Evolutionary conservation across 192 early-diverging fungal species (phyloP).

Genomic region (Irineochytrium annulatum): DNA sequence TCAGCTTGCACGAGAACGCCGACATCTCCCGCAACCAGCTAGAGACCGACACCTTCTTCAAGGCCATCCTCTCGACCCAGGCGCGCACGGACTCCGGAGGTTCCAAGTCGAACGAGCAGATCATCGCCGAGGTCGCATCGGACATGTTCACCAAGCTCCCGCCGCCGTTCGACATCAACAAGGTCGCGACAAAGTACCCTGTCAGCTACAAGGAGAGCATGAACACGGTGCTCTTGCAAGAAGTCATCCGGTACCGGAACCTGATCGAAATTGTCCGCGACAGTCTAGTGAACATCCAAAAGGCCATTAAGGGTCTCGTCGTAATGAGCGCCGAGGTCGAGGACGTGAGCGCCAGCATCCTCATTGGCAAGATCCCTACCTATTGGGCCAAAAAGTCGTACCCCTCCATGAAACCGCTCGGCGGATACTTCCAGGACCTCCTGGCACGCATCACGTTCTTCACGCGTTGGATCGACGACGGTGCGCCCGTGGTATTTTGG

Average conservation of each 20-base stretch:
- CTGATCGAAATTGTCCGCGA: slow-evolving; percentile 50
- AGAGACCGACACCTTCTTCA: slow-evolving; percentile 55
- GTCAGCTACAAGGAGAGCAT: slow-evolving; percentile 56
- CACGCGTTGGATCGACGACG: slow-evolving; percentile 52
- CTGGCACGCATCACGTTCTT: slow-evolving; percentile 49
- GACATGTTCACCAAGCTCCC: slow-evolving; percentile 55
- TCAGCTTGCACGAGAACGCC: slow-evolving; percentile 59
- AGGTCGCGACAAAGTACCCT: slow-evolving; percentile 50
- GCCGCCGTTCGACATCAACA: slow-evolving; percentile 38
- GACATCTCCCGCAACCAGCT: slow-evolving; percentile 60
- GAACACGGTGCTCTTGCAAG: slow-evolving; percentile 61
- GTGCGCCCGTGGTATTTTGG: slow-evolving; percentile 61
- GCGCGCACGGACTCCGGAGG: slow-evolving; percentile 39
- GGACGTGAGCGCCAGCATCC: slow-evolving; percentile 52
- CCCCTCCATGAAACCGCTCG: slow-evolving; percentile 56
- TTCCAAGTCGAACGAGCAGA: slow-evolving; percentile 47
- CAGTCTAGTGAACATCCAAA: slow-evolving; percentile 56
- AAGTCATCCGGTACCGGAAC: slow-evolving; percentile 53
- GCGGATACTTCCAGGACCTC: slow-evolving; percentile 51
- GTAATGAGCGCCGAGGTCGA: slow-evolving; percentile 60
- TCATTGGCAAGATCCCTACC: slow-evolving; percentile 48
- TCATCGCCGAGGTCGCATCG: slow-evolving; percentile 47
- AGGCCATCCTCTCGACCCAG: slow-evolving; percentile 50
- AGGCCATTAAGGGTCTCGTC: slow-evolving; percentile 59
- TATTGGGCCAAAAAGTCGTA: slow-evolving; percentile 57